These are phyloP conservation scores for Dujonia santamariae DNA, from an alignment of 1,139 yeast genomes.

Conservation along the genomic window DNA sequence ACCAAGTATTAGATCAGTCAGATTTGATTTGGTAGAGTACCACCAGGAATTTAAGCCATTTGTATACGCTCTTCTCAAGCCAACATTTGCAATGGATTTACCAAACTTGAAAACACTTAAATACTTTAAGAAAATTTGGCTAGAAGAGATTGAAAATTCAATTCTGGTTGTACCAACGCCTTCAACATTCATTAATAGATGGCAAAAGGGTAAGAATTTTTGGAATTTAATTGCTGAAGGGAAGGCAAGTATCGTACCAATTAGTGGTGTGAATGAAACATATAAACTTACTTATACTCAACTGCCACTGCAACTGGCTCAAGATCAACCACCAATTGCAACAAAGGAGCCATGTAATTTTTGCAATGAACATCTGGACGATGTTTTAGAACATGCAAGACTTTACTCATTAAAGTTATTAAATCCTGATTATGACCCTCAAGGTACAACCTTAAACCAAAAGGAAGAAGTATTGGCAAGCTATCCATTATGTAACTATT, in stretches of 20 bases:
- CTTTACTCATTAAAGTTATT: slow-evolving; percentile 60
- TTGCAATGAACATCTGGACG: slow-evolving; percentile 75
- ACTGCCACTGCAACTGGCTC: slow-evolving; percentile 3
- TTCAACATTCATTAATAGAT: slow-evolving; percentile 39
- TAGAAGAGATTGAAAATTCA: slow-evolving; percentile 77
- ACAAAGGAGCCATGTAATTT: slow-evolving; percentile 70
- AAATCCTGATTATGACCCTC: slow-evolving; percentile 18
- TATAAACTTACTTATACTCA: slow-evolving; percentile 36
- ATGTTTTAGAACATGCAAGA: slow-evolving; percentile 72
- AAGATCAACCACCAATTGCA: slow-evolving; percentile 60
- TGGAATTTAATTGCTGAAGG: slow-evolving; percentile 75
- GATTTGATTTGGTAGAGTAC: slow-evolving; percentile 54
- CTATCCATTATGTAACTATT: slow-evolving; percentile 82
- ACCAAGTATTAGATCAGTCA: slow-evolving; percentile 53
- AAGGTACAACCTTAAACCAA: slow-evolving; percentile 9
- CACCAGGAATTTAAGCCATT: slow-evolving; percentile 42
- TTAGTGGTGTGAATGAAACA: slow-evolving; percentile 77
- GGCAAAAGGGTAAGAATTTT: slow-evolving; percentile 51
- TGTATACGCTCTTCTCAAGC: slow-evolving; percentile 29
- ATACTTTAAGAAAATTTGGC: slow-evolving; percentile 62
- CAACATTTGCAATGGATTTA: slow-evolving; percentile 38
- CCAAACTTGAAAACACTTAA: slow-evolving; percentile 49
- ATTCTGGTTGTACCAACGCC: slow-evolving; percentile 29
- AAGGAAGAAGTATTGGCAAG: slow-evolving; percentile 29
- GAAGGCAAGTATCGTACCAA: slow-evolving; percentile 79